These are phyloP conservation scores for Leishmania arabica DNA, from an alignment of 208 protist species.

Conservation along the genomic window DNA sequence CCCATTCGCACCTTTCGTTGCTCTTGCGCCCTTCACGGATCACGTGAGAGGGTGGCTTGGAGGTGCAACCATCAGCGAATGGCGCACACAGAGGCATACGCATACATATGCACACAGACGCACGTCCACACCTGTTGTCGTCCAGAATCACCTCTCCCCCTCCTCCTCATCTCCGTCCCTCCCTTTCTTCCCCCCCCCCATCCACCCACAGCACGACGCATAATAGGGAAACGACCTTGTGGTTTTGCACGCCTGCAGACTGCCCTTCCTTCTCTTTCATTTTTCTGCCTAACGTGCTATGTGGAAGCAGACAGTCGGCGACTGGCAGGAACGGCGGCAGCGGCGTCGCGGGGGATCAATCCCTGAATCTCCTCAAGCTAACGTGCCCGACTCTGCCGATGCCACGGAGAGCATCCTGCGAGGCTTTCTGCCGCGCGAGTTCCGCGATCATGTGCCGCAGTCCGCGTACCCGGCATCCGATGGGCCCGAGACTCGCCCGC, in stretches of 20 bases:
- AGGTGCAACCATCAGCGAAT: too few species aligned
- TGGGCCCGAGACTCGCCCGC: slow-evolving; percentile 2
- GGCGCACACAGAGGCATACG: neutral
- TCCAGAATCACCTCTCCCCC: neutral
- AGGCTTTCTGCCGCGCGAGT: slow-evolving; percentile 28
- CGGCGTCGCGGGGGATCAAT: slow-evolving; percentile 21
- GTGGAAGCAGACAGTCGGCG: slow-evolving; percentile 66
- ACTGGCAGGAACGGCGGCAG: slow-evolving; percentile 73
- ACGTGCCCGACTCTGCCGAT: slow-evolving; percentile 18
- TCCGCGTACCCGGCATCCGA: slow-evolving; percentile 18
- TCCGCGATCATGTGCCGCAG: slow-evolving; percentile 18
- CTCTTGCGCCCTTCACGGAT: neutral
- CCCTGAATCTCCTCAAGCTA: slow-evolving; percentile 12
- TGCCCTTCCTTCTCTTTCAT: too few species aligned
- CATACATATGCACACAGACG: neutral
- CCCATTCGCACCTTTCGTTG: neutral
- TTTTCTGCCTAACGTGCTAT: slow-evolving; percentile 17
- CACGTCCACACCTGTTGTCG: neutral
- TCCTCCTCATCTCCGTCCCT: neutral
- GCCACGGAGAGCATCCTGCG: slow-evolving; percentile 16
- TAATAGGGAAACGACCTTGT: neutral
- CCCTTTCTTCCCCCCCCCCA: neutral
- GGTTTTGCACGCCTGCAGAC: neutral
- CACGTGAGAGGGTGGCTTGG: neutral
- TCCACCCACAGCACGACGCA: neutral